Evolutionary conservation across 1,284 basidiomycete species (phyloP), one percentile per base, ranked within the genome.

Genomic region (Ganoderma lucidum): DNA sequence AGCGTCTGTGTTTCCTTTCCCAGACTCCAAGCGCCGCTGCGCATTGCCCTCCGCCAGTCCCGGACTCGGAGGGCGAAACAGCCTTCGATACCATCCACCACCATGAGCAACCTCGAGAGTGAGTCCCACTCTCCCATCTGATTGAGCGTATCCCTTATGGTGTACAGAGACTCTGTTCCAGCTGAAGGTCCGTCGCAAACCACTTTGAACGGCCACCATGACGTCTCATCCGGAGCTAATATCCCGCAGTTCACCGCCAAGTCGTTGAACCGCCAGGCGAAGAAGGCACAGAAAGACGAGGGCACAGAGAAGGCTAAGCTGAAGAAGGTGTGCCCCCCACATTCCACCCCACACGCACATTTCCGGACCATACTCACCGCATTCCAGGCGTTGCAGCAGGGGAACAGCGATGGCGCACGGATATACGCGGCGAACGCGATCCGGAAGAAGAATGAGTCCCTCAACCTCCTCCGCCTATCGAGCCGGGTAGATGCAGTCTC

Each of bases 381-480:
- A 45, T 6, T 35, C 28, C 81, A 99, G 97, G 98, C 98, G 6
- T 87, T 99, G 8, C 93, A 96, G 78, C 97, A 99, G 83, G 96
- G 96, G 63, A 99, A 99, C 83, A 95, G 89, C 62, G 98, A 99
- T 72, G 96, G 97, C 59, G 98, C 98, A n/a, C 90, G 95, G 69
- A 99, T 99, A 86, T 99, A 99, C 80, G 98, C 98, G 17, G 92
- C 96, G 59, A 99, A 99, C 78, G 96, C 98, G 58, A 99, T 99
- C 78, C 88, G 98, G 66, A 99, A 99, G 89, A 99, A 99, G 89
- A 96, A 90, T 72, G 98, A 99, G 81, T 84, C 92, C 0, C 84
- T 99, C 73, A 99, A 99, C 80, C 85, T 98, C 6, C 87, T 98
- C 10, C 87, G 96, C 56, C 83, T 98, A 37, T 90, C 93, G 0